Base-by-base conservation (phyloP, 2,329 filamentous ascomycete genomes). In the Fusarium mundagurra region DNA sequence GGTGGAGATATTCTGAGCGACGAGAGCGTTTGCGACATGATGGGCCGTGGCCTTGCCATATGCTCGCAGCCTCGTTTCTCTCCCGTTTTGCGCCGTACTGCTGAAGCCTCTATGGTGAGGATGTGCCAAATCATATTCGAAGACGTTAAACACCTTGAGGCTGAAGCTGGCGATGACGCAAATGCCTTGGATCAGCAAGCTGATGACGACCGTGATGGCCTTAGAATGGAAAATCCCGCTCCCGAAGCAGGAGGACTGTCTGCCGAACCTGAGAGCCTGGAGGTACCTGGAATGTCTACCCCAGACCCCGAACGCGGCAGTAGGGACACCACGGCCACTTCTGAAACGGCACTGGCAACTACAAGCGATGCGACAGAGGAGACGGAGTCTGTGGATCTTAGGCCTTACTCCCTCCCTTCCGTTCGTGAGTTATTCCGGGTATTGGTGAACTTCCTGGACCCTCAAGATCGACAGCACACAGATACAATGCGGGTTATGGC, bases 41-140 rank as follows among this genome's bases (percentile, higher is more conserved):
- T 99, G 96, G 96, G 98, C 82, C 96, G 95, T 4, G 96, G 96
- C 3, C 84, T 99, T 75, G 98, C 95, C 80, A 98, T 99, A 86
- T 99, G 96, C 86, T 99, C 96, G 73, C 95, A 98, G 80, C 91
- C 94, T 63, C 91, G 96, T 63, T 91, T 98, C 70, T 98, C 95
- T 16, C 95, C 98, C 78, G 91, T 98, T 8, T 86, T 99, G 62
- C 91, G 96, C 73, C 90, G 95, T 73, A 97, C 95, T 27, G 96
- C 96, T 5, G 96, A 99, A 83, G 96, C 97, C 80, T 93, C 95
- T 62, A 98, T 99, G 95, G 94, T 98, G 51, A 94, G 94, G 76
- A 99, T 99, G 96, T 98, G 96, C 81, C 96, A 99, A 84, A 95
- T 98, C 75, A 98, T 99, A 78, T 99, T 99, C 81, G 93, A 95